Conservation (phyloP, 2,329 filamentous ascomycete species). For the Capronia epimyces region DNA sequence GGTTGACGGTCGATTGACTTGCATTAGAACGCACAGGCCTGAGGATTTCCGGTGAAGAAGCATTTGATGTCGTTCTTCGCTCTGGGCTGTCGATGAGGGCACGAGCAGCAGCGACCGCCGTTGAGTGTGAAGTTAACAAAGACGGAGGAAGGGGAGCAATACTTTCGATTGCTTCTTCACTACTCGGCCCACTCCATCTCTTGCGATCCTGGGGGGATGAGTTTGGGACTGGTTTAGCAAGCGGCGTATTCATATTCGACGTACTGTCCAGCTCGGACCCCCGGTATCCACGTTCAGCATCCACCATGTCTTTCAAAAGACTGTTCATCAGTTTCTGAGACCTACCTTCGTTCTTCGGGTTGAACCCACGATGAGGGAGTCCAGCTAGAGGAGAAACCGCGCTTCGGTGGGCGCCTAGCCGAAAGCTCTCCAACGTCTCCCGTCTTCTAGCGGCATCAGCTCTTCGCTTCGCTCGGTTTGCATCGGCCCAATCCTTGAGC, state of each 20-base stretch:
- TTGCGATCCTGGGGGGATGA: slow-evolving; percentile 34
- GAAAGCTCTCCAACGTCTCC: slow-evolving; percentile 17
- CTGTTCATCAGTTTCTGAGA: slow-evolving; percentile 39
- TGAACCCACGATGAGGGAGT: slow-evolving; percentile 10
- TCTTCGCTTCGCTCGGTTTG: slow-evolving; percentile 32
- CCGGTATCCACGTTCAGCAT: slow-evolving; percentile 34
- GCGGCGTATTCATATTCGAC: slow-evolving; percentile 53
- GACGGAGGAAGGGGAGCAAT: slow-evolving; percentile 43
- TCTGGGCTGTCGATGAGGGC: slow-evolving; percentile 21
- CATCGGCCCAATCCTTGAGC: slow-evolving; percentile 39
- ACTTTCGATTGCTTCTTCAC: slow-evolving; percentile 36
- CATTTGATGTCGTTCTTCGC: slow-evolving; percentile 19
- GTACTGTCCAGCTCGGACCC: slow-evolving; percentile 43
- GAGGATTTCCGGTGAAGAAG: slow-evolving; percentile 13
- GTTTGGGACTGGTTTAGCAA: slow-evolving; percentile 47
- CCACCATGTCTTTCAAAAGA: slow-evolving; percentile 41
- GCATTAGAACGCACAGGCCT: neutral
- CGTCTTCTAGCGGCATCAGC: slow-evolving; percentile 29
- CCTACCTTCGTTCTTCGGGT: slow-evolving; percentile 24
- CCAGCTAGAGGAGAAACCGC: slow-evolving; percentile 18
- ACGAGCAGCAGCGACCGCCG: slow-evolving; percentile 27
- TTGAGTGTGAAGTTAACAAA: slow-evolving; percentile 36
- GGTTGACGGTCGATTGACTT: slow-evolving; percentile 1
- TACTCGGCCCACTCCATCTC: slow-evolving; percentile 31
- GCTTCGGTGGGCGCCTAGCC: slow-evolving; percentile 7